These are phyloP conservation scores for Nicotiana noctiflora DNA, from an alignment of 257 asterid species.

Conservation along the genomic window DNA sequence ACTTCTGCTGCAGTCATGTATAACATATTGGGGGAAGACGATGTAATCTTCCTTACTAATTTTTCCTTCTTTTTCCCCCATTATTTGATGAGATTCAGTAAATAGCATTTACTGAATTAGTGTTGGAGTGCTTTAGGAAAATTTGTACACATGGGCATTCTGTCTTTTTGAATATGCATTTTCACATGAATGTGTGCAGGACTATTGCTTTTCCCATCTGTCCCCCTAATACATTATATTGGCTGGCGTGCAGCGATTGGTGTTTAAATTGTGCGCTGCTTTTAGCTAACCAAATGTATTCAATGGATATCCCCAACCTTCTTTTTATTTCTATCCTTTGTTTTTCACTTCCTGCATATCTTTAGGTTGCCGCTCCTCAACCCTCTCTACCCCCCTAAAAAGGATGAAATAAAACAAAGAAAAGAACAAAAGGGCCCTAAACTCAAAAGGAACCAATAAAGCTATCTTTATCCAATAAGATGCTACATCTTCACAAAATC, in stretches of 20 bases:
- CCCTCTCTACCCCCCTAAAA: too few species aligned
- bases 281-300: neutral
- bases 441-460: neutral
- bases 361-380: too few species aligned
- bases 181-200: neutral
- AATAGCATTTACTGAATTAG: neutral
- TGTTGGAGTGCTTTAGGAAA: neutral
- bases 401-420: too few species aligned
- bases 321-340: too few species aligned
- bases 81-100: neutral
- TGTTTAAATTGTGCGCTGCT: neutral
- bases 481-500: neutral
- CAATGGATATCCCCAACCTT: too few species aligned
- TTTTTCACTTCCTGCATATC: too few species aligned
- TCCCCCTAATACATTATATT: neutral
- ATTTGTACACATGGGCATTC: neutral
- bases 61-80: neutral
- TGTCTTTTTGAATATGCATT: neutral
- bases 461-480: neutral
- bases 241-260: neutral
- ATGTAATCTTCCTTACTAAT: conserved; percentile 32
- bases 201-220: neutral
- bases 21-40: conserved; percentile 89
- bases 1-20: conserved; percentile 84
- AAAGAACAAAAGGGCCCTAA: too few species aligned